A percentile compares a stretch with the other conserved stretches of the same genome.
Conservation (phyloP, 2,329 filamentous ascomycete genomes). For the Nemania sp. region DNA sequence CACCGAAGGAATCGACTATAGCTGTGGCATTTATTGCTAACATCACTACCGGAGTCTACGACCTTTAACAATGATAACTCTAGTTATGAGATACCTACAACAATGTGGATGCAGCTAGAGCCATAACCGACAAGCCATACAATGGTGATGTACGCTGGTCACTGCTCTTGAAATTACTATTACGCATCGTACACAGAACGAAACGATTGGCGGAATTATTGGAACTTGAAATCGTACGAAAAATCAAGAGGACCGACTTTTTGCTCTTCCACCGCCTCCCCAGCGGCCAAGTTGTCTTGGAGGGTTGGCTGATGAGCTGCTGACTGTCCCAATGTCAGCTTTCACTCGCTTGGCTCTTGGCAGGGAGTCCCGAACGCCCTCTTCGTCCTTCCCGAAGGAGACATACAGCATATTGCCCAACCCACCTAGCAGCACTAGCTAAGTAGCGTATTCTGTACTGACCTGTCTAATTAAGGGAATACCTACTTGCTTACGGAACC, state of each 20-base stretch:
- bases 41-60: no score
- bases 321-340: constrained; percentile 35
- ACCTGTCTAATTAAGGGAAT: neutral
- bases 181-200: neutral
- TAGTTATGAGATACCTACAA: no score
- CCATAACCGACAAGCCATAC: no score
- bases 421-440: neutral
- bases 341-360: constrained; percentile 28
- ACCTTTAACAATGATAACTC: no score
- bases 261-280: neutral
- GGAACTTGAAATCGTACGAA: constrained; percentile 6
- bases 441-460: neutral
- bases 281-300: constrained; percentile 1
- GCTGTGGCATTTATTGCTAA: no score
- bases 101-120: no score
- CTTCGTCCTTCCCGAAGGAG: neutral
- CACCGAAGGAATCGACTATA: no score
- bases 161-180: no score
- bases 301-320: constrained; percentile 12
- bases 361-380: neutral
- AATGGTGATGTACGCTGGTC: no score
- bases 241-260: neutral
- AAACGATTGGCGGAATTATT: constrained; percentile 8
- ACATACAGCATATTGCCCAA: constrained; percentile 19
- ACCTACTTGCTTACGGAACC: constrained; percentile 5